phyloP scores from a whole-genome alignment of 2,329 filamentous ascomycete genomes.

The Nannizzia gypsea region DNA sequence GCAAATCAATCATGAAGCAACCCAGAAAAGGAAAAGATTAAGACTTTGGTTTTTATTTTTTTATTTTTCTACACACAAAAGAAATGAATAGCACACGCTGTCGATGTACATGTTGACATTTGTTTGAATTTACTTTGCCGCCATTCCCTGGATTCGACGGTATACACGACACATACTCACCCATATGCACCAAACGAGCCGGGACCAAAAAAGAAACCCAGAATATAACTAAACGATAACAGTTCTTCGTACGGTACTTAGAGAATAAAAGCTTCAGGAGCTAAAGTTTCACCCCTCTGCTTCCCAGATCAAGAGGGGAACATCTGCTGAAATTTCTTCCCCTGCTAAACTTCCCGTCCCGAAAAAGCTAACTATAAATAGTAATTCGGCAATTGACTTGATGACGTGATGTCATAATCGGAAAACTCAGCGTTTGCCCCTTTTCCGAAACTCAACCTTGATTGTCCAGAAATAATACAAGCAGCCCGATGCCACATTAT shows the following conservation, averaged over 20 bases:
- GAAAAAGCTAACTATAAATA: too few relatives aligned
- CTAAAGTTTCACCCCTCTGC: not conserved
- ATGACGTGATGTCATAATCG: too few relatives aligned
- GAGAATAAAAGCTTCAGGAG: not conserved
- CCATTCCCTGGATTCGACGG: not conserved
- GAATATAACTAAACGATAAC: not conserved
- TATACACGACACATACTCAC: not conserved
- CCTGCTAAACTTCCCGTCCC: too few relatives aligned
- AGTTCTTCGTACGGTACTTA: not conserved
- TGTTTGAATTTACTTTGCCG: not conserved
- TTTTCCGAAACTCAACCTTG: too few relatives aligned
- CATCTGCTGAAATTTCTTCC: not conserved
- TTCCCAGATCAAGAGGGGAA: not conserved
- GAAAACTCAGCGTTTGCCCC: too few relatives aligned
- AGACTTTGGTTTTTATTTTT: not conserved
- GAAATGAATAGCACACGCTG: conserved; percentile 2
- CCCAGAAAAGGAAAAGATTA: not conserved
- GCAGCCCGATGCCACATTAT: too few relatives aligned
- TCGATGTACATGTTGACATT: not conserved
- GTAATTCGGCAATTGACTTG: too few relatives aligned
- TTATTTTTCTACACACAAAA: not conserved
- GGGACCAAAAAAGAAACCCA: not conserved
- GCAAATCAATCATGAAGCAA: not conserved
- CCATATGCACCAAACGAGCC: not conserved
- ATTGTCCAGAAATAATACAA: too few relatives aligned